Evolutionary conservation across 1,284 basidiomycete species (phyloP).

Genomic region (Puccinia triticina): DNA sequence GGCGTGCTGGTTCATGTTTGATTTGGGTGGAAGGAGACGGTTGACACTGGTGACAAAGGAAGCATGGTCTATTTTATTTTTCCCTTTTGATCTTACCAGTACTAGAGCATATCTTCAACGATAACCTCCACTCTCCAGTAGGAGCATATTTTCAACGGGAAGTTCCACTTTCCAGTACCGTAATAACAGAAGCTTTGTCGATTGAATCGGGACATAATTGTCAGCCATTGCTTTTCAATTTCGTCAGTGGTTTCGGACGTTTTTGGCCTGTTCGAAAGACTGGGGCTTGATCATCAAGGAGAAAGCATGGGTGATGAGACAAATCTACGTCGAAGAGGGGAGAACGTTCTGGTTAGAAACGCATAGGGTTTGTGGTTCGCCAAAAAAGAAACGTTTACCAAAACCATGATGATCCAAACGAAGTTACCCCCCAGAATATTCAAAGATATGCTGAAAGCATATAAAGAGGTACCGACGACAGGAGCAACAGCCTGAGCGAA

Average conservation of each 20-base stretch:
- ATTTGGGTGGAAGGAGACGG: too few species aligned
- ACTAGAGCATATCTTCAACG: too few species aligned
- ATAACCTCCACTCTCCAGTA: too few species aligned
- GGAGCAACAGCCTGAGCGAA: constrained; percentile 39
- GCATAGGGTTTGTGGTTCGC: background rate
- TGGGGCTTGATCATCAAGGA: constrained; percentile 18
- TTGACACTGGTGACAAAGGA: too few species aligned
- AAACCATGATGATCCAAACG: constrained; percentile 29
- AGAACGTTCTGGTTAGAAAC: background rate
- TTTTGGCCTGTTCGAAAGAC: background rate
- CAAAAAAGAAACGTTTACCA: constrained; percentile 16
- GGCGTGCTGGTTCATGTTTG: too few species aligned
- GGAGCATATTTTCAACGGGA: too few species aligned
- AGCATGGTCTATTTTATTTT: too few species aligned
- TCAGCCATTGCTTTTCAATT: background rate
- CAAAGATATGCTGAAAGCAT: constrained; percentile 30
- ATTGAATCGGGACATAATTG: too few species aligned
- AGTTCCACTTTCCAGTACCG: too few species aligned
- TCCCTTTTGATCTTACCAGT: too few species aligned
- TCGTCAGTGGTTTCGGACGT: background rate
- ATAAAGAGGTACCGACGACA: constrained; percentile 32
- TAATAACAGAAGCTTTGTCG: too few species aligned
- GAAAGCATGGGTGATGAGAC: constrained; percentile 1
- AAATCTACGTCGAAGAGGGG: background rate
- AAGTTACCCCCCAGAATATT: constrained; percentile 25